Conservation (phyloP, 2,329 filamentous ascomycete genomes). For the Eurotiales sp. region DNA sequence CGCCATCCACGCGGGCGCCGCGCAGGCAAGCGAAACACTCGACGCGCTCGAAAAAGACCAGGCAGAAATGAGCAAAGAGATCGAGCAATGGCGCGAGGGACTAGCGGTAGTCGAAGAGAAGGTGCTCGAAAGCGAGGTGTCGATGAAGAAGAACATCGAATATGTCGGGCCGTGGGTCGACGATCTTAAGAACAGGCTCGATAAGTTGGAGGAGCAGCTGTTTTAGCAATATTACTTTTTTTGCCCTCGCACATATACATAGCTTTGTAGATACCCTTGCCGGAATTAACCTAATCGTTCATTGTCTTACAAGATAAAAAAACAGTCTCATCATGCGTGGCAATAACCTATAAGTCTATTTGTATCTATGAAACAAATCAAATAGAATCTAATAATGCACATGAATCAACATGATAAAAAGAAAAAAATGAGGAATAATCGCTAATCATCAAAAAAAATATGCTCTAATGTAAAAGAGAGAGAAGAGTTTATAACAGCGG, state of each 20-base stretch:
- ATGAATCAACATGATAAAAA: too few species aligned
- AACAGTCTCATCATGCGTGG: too few species aligned
- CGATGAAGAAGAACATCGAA: conserved; percentile 74
- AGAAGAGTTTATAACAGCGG: conserved; percentile 53
- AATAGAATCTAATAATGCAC: background rate
- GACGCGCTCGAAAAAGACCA: conserved; percentile 75
- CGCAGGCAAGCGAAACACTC: conserved; percentile 72
- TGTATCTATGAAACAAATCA: background rate
- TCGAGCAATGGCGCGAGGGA: conserved; percentile 80
- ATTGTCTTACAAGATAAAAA: too few species aligned
- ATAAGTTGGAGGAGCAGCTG: conserved; percentile 47
- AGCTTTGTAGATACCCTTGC: background rate
- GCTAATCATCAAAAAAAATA: conserved; percentile 3
- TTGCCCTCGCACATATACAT: background rate
- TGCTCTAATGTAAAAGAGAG: background rate
- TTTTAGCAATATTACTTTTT: background rate
- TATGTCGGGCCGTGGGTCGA: conserved; percentile 87
- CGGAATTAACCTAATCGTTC: background rate
- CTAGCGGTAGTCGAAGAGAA: conserved; percentile 73
- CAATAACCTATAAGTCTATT: conserved; percentile 1
- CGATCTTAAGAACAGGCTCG: conserved; percentile 74
- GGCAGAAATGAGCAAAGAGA: conserved; percentile 74
- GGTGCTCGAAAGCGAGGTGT: conserved; percentile 64
- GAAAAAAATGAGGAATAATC: background rate
- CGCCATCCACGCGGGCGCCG: conserved; percentile 82